Conservation (phyloP, 148 eudicot species). For the Arbutus unedo region DNA sequence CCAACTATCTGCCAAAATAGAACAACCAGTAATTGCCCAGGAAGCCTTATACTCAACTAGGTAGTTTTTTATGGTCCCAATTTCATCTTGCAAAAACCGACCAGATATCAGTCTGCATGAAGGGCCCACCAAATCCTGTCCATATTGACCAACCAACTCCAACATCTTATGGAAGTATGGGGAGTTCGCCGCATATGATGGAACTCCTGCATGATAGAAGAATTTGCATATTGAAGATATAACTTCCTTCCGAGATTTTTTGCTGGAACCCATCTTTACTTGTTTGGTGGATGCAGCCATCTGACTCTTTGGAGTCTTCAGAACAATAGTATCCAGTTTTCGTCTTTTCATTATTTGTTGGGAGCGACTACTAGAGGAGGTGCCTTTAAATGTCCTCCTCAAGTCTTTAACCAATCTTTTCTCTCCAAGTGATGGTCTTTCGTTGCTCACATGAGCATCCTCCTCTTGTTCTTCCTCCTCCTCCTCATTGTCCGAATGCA, state of each 20-base stretch:
- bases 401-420: slow-evolving; percentile 44
- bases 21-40: slow-evolving; percentile 91
- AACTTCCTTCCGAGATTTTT: slow-evolving; percentile 66
- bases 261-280: slow-evolving; percentile 35
- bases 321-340: slow-evolving; percentile 37
- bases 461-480: slow-evolving; percentile 74
- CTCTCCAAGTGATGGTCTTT: slow-evolving; percentile 42
- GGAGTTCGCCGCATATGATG: slow-evolving; percentile 70
- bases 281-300: slow-evolving; percentile 41
- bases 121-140: slow-evolving; percentile 67
- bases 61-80: slow-evolving; percentile 52
- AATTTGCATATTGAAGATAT: slow-evolving; percentile 80
- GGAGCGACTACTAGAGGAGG: slow-evolving; percentile 50
- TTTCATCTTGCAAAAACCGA: slow-evolving; percentile 74
- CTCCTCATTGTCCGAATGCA: slow-evolving; percentile 74
- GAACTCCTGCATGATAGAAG: slow-evolving; percentile 84
- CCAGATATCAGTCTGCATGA: slow-evolving; percentile 65
- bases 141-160: slow-evolving; percentile 80
- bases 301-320: slow-evolving; percentile 45
- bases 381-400: slow-evolving; percentile 43
- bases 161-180: slow-evolving; percentile 83
- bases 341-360: slow-evolving; percentile 52
- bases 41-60: slow-evolving; percentile 75
- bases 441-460: slow-evolving; percentile 46
- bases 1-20: slow-evolving; percentile 95